Base-by-base conservation (phyloP, 805 yeast genomes). In the Myxozyma geophila region DNA sequence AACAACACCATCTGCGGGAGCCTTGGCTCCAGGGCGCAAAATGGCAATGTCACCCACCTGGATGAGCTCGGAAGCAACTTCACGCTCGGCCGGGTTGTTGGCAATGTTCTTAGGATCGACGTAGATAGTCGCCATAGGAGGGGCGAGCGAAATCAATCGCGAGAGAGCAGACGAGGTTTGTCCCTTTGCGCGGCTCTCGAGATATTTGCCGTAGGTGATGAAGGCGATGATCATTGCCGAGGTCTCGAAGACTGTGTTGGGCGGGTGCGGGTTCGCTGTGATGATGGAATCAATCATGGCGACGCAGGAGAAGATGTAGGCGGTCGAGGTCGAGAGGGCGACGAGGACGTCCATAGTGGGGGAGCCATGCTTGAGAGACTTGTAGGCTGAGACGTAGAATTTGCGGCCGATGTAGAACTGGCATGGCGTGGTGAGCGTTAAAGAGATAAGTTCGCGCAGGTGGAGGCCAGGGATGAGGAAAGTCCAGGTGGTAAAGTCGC, bases 271-370 rank as follows among this genome's bases (percentile, higher is more conserved):
- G 12, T 62, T 55, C 7, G 66, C 66, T 7, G 58, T 47, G 15
- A 69, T 28, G 17, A 78, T 54, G 1, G 78, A 80, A 41, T 80
- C 74, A 0, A 82, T 37, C 66, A 91, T 84, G 0, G 95, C 83
- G 33, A 85, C 74, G 0, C 88, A 73, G 0, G 98, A 92, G 71
- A 90, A 93, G 5, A 79, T 54, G 72, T 85, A 95, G 4, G 97
- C 90, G 23, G 89, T 85, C 54, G 87, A 77, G 0, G 97, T 92
- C 2, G 98, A 90, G 21, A 89, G 80, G 58, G 89, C 86, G 43
- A 95, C 92, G 64, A 95, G 80, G 1, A 93, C 89, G 75, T 95
- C 99, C 99, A 95, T 96, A 7, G 93, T 91, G 28, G 90, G 86
- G n/a, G 84, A 78, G 6, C 86, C 82, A 71, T 89, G 92, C 58